These are phyloP conservation scores for Prunus persica DNA, from an alignment of 306 rosid genomes.

Conservation along the genomic window DNA sequence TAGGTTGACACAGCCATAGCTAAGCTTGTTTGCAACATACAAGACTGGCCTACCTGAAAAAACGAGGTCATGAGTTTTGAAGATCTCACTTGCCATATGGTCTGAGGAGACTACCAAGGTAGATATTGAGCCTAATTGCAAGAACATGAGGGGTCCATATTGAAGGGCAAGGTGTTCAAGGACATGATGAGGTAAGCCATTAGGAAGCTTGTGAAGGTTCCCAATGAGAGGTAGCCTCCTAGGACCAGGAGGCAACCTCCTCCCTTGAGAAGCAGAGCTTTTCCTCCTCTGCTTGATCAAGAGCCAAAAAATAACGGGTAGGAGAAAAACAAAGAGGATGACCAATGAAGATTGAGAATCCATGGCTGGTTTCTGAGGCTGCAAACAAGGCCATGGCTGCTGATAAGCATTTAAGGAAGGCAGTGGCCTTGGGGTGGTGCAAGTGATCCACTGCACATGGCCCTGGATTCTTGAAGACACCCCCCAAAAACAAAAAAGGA, in stretches of 20 bases:
- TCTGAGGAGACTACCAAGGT: constrained; percentile 49
- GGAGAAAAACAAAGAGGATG: constrained; percentile 11
- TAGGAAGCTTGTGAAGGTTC: constrained; percentile 50
- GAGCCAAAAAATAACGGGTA: not conserved
- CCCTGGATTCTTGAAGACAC: no score
- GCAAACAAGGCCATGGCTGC: not conserved
- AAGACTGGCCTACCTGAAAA: constrained; percentile 40
- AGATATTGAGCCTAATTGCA: constrained; percentile 41
- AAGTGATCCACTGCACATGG: no score
- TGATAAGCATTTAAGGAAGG: no score
- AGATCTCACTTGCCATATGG: constrained; percentile 33
- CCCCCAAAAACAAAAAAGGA: no score
- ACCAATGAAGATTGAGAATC: not conserved
- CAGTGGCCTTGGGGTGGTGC: no score
- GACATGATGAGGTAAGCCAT: constrained; percentile 29
- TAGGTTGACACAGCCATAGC: constrained; percentile 23
- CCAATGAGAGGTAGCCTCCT: constrained; percentile 44
- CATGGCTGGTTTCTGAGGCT: not conserved
- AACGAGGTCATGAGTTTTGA: constrained; percentile 42
- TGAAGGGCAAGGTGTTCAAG: constrained; percentile 25
- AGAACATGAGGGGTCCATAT: constrained; percentile 50
- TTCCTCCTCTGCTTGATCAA: constrained; percentile 10
- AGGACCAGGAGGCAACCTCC: constrained; percentile 39
- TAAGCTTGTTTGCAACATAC: constrained; percentile 22
- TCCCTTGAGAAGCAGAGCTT: not conserved